Evolutionary conservation across 208 protist species (phyloP).

Genomic region (Leishmania major): DNA sequence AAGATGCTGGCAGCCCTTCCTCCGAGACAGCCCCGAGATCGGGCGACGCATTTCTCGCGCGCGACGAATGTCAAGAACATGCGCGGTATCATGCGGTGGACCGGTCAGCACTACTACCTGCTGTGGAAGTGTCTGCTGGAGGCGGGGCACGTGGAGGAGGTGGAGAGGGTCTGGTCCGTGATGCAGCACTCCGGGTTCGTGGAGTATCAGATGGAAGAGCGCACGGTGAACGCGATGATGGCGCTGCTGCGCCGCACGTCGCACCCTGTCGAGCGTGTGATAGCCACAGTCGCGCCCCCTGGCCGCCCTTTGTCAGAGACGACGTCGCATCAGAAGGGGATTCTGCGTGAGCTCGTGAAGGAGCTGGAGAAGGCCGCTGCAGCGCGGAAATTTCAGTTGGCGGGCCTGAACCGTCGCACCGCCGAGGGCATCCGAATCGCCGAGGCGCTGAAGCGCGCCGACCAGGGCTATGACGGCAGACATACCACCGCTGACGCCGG

Average conservation of each 20-base stretch:
- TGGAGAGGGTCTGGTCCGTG: constrained; percentile 63
- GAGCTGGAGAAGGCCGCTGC: constrained; percentile 52
- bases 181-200: constrained; percentile 73
- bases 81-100: constrained; percentile 69
- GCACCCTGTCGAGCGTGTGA: constrained; percentile 9
- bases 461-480: not conserved
- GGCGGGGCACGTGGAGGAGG: constrained; percentile 46
- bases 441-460: constrained; percentile 31
- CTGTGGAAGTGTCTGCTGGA: constrained; percentile 70
- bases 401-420: constrained; percentile 35
- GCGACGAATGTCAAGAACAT: constrained; percentile 18
- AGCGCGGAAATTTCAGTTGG: constrained; percentile 35
- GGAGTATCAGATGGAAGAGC: constrained; percentile 59
- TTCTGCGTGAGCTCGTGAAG: constrained; percentile 51
- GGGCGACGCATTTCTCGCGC: constrained; percentile 3
- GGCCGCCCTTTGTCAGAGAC: not conserved
- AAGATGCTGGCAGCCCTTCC: constrained; percentile 42
- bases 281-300: constrained; percentile 1
- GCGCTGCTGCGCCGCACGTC: constrained; percentile 39
- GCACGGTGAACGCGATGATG: constrained; percentile 60
- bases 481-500: not conserved
- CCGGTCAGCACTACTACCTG: constrained; percentile 66
- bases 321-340: constrained; percentile 33
- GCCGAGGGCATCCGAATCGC: constrained; percentile 45
- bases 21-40: constrained; percentile 1